These are phyloP conservation scores for Trametes elegans DNA, from an alignment of 768 basidiomycete genomes.

Conservation along the genomic window DNA sequence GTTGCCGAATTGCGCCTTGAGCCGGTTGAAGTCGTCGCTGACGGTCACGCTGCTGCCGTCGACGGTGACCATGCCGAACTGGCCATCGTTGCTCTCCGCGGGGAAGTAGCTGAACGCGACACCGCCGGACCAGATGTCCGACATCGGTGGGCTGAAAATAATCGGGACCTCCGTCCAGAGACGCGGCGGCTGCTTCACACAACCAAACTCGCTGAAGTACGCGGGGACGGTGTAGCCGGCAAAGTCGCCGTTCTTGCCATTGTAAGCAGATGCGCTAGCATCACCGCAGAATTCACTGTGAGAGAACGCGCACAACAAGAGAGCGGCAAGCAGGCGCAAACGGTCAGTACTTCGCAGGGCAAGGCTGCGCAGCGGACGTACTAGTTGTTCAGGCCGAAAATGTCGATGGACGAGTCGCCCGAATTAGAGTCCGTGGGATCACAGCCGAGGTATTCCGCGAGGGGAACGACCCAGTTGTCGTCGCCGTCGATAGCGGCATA, in stretches of 20 bases:
- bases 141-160: slow-evolving; percentile 71
- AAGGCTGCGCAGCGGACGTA: slow-evolving; percentile 37
- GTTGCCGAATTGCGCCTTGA: slow-evolving; percentile 58
- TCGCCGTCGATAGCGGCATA: slow-evolving; percentile 84
- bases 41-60: slow-evolving; percentile 68
- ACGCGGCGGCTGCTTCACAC: slow-evolving; percentile 58
- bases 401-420: slow-evolving; percentile 66
- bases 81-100: slow-evolving; percentile 63
- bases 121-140: slow-evolving; percentile 83
- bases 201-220: slow-evolving; percentile 90
- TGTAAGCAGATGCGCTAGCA: slow-evolving; percentile 55
- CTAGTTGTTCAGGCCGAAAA: slow-evolving; percentile 90
- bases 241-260: slow-evolving; percentile 51
- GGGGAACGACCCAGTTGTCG: slow-evolving; percentile 54
- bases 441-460: slow-evolving; percentile 82
- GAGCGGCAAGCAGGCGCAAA: background rate
- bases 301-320: background rate
- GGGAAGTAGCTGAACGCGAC: slow-evolving; percentile 91
- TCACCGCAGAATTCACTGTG: slow-evolving; percentile 81
- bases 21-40: slow-evolving; percentile 63
- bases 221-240: slow-evolving; percentile 72
- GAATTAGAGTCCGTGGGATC: slow-evolving; percentile 54
- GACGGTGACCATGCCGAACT: slow-evolving; percentile 86
- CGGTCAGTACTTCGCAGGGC: background rate
- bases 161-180: slow-evolving; percentile 79